Percentiles rank a stretch among this genome's conserved stretches.
Evolutionary conservation across 2,329 filamentous ascomycete genomes (phyloP).

Genomic region (Huntiella decipiens): DNA sequence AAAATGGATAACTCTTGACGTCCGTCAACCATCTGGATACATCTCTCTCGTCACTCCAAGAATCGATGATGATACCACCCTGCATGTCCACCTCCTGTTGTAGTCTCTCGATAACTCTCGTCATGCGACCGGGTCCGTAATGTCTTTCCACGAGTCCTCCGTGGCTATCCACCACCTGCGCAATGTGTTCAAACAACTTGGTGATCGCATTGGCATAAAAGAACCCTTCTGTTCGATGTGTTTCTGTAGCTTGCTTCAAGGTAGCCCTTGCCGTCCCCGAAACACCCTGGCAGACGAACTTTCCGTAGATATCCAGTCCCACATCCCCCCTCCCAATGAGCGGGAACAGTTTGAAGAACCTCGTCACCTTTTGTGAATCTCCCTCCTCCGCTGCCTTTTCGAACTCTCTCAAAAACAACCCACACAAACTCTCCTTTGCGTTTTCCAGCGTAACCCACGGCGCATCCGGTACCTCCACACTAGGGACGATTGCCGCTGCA

Average conservation of each 20-base stretch:
- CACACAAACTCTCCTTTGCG: constrained; percentile 76
- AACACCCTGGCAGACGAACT: constrained; percentile 90
- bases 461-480: constrained; percentile 82
- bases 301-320: constrained; percentile 83
- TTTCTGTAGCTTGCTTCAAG: constrained; percentile 46
- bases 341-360: constrained; percentile 97
- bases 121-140: constrained; percentile 86
- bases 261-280: constrained; percentile 65
- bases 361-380: constrained; percentile 76
- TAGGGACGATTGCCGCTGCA: constrained; percentile 81
- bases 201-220: constrained; percentile 87
- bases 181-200: constrained; percentile 91
- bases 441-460: constrained; percentile 72
- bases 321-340: constrained; percentile 77
- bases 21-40: constrained; percentile 80
- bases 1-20: constrained; percentile 94
- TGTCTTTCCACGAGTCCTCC: constrained; percentile 81
- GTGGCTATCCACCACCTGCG: constrained; percentile 86
- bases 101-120: constrained; percentile 75
- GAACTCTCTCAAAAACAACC: constrained; percentile 82
- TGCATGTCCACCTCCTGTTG: constrained; percentile 93
- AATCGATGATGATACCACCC: constrained; percentile 86
- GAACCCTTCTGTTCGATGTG: constrained; percentile 33
- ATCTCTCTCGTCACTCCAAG: constrained; percentile 76
- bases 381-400: constrained; percentile 73